Base-by-base conservation (phyloP, 768 basidiomycete genomes). In the Tylopilus felleus region DNA sequence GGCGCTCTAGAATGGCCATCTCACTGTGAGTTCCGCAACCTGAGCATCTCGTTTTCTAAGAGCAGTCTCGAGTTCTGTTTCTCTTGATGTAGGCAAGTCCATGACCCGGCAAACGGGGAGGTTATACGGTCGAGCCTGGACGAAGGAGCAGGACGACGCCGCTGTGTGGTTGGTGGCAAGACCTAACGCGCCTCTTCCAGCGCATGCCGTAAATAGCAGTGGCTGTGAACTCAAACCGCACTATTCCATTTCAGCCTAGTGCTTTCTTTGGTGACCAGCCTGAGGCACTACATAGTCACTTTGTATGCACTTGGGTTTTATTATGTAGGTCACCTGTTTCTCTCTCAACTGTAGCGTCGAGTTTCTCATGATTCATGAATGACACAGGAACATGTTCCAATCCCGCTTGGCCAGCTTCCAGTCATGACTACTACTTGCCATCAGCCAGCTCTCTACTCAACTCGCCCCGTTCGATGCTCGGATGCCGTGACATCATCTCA, bases 51-150 rank as follows among this genome's bases (percentile, higher is more conserved):
- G 80, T 66, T 85, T 79, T 61, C 88, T 78, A n/a, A 93, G 74
- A 14, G 88, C 77, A 27, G 82, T 78, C 71, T 93, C 92, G 39
- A 93, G 83, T 69, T 92, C 88, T 57, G 90, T 75, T 72, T 93
- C 89, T 69, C 90, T 79, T 49, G 82, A 72, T 42, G 85, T 80
- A 21, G 90, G 91, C 31, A 90, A 72, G 56, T 83, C 81, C 87
- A 90, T 89, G 66, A 52, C 46, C 53, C 53, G 33, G 52, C 59
- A 19, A 54, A 64, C 41, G 53, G 52, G 17, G 27, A 53, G 59
- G 42, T 31, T 41, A 35, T 44, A 49, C 44, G 49, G 57, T 52
- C 60, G 44, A 49, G 39, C 56, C 55, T 60, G 53, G 44, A 48
- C 40, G 55, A 38, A 44, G 28, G 54, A 48, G 50, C 31, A 54